These are phyloP conservation scores for Ophiostoma australiae DNA, from an alignment of 2,329 filamentous ascomycete genomes.

Conservation along the genomic window DNA sequence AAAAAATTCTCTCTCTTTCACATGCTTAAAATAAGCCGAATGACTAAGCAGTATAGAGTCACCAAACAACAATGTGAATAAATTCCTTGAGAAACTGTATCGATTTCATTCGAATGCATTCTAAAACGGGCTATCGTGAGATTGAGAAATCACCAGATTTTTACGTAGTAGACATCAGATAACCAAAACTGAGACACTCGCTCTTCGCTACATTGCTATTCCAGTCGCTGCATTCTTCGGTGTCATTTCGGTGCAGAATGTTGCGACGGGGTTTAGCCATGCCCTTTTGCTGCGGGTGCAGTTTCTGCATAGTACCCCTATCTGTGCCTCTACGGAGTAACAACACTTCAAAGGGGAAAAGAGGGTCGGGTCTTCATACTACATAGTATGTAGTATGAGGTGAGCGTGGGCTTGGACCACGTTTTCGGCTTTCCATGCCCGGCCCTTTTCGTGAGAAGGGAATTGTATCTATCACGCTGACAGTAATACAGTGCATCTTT, in stretches of 20 bases:
- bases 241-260: conserved; percentile 16
- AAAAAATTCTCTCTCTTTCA: background rate
- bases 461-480: background rate
- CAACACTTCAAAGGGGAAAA: background rate
- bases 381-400: background rate
- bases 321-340: background rate
- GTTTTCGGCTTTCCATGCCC: background rate
- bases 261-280: conserved; percentile 1
- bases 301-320: background rate
- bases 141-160: background rate
- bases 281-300: background rate
- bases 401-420: background rate
- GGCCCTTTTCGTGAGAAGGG: background rate
- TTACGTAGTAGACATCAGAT: background rate
- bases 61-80: background rate
- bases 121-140: background rate
- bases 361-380: background rate
- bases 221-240: conserved; percentile 16
- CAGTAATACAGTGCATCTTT: background rate
- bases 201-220: conserved; percentile 2
- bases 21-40: background rate
- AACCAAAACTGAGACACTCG: background rate
- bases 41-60: background rate
- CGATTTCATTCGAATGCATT: too few relatives aligned
- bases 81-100: background rate